Evolutionary conservation across 257 asterid genomes (phyloP), one percentile per base, ranked within the genome.

Genomic region (Jacaranda copaia): DNA sequence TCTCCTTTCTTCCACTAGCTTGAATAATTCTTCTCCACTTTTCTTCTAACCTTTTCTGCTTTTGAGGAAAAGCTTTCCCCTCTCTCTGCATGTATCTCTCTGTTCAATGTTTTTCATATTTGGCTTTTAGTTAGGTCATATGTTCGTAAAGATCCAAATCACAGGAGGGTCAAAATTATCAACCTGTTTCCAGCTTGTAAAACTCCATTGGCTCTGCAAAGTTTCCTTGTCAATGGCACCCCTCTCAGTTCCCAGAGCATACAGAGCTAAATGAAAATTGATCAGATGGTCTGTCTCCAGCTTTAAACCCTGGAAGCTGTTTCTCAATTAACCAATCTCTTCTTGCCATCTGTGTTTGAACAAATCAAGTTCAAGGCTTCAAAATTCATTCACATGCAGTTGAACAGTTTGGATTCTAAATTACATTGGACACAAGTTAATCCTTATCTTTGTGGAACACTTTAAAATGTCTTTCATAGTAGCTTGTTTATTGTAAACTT

Each of bases 1-100:
- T 84, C 87, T 80, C 73, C 81, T 86, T 85, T 84, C 84, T 73
- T 68, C 42, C 69, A 49, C 65, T 84, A 74, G 81, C 81, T 87
- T 58, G 86, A 81, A 84, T 81, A 82, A 80, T 85, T 78, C 42
- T 80, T 67, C 81, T 70, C 66, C 78, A 58, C 48, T 78, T 6
- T 85, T 79, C 80, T 80, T 78, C 77, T 42, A 61, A 74, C 75
- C 68, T 81, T 78, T 78, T 48, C 57, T 82, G 84, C 87, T 86
- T 81, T 81, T 58, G 43, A 74, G 68, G 61, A 73, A 83, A 82
- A 87, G 82, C 78, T 69, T 70, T 62, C 59, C 63, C 77, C 68
- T 70, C 61, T 68, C 61, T 63, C 58, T 78, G 45, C 25, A 51
- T 67, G 77, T 39, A 39, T 67, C 20, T 61, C 8, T 57, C 42